Base-by-base conservation (phyloP, 495 filamentous ascomycete genomes). In the Penicillium turbatum region DNA sequence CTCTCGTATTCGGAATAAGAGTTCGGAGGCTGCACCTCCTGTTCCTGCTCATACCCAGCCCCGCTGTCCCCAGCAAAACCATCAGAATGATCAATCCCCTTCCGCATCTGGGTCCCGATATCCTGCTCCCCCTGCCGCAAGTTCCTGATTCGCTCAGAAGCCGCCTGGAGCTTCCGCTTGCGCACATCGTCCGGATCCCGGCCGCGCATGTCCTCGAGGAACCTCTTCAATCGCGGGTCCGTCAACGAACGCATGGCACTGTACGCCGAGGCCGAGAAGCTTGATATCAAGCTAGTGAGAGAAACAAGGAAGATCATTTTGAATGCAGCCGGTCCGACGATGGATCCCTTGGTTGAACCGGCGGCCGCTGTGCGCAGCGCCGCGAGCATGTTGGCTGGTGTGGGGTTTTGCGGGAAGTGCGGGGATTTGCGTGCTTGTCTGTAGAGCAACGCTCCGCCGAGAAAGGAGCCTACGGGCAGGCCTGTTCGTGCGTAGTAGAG, bases 161-260 rank as follows among this genome's bases (percentile, higher is more conserved):
- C 53, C 15, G 58, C 42, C 32, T 64, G 49, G 2, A 61, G 4
- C 48, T 61, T 64, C 30, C 65, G 62, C 47, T 54, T 61, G 15
- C 53, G 58, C 26, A 66, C 40, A 8, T 67, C 69, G 42, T 67
- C 60, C 0, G 50, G 53, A 8, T 64, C 54, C 52, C 63, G 57
- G 1, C 32, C 47, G 37, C 36, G 48, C 32, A 65, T 19, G 10
- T 65, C 63, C 8, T 50, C 50, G 12, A 53, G 15, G 40, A 65
- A 72, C 2, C 51, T 0, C 29, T 51, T 50, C 61, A 75, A 16
- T 16, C 71, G 61, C 19, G 65, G 59, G 55, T 75, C 72, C 12
- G 27, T 17, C 34, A 63, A 45, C 27, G 53, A 43, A 6, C 9
- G 40, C 8, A 31, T 41, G 5, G 60, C 57, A 39, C 64, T 63